Percentiles rank a stretch among this genome's conserved stretches.
Evolutionary conservation across 176 grass and related monocot genomes (phyloP).

Genomic region (Dactylis glomerata): DNA sequence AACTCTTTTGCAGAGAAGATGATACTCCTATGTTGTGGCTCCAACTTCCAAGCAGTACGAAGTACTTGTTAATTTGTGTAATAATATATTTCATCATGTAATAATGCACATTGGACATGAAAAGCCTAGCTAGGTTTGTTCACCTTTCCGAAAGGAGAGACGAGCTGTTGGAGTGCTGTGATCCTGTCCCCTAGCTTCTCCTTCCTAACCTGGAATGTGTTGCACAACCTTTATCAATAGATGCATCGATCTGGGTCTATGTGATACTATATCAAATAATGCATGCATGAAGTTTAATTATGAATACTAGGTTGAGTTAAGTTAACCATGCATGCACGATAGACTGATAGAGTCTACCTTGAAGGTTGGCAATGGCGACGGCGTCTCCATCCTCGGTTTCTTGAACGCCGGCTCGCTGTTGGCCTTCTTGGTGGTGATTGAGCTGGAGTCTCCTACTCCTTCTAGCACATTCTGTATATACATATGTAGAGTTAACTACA

Average conservation of each 20-base stretch:
- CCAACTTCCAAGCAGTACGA: slow-evolving; percentile 37
- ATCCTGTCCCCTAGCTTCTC: slow-evolving; percentile 99
- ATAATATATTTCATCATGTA: not conserved
- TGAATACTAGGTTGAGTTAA: slow-evolving; percentile 4
- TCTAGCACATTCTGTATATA: slow-evolving; percentile 25
- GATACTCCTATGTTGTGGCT: not conserved
- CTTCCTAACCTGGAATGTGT: slow-evolving; percentile 90
- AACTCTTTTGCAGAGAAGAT: slow-evolving; percentile 53
- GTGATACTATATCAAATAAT: slow-evolving; percentile 33
- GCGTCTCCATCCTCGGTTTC: slow-evolving; percentile 47
- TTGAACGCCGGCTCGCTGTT: slow-evolving; percentile 36
- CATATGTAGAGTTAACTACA: not conserved
- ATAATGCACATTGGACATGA: slow-evolving; percentile 49
- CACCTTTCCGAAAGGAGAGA: slow-evolving; percentile 99
- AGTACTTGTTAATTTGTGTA: slow-evolving; percentile 20
- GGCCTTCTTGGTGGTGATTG: slow-evolving; percentile 37
- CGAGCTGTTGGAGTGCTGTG: slow-evolving; percentile 95
- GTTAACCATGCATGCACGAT: not conserved
- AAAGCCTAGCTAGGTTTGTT: slow-evolving; percentile 38
- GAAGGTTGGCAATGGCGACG: slow-evolving; percentile 69
- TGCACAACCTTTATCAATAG: slow-evolving; percentile 7
- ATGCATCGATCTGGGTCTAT: not conserved
- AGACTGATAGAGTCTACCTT: slow-evolving; percentile 39
- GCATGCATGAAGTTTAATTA: not conserved
- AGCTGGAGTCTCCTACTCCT: slow-evolving; percentile 41